Base-by-base conservation (phyloP, 2,329 filamentous ascomycete genomes). In the Domatiomyces globalis region DNA sequence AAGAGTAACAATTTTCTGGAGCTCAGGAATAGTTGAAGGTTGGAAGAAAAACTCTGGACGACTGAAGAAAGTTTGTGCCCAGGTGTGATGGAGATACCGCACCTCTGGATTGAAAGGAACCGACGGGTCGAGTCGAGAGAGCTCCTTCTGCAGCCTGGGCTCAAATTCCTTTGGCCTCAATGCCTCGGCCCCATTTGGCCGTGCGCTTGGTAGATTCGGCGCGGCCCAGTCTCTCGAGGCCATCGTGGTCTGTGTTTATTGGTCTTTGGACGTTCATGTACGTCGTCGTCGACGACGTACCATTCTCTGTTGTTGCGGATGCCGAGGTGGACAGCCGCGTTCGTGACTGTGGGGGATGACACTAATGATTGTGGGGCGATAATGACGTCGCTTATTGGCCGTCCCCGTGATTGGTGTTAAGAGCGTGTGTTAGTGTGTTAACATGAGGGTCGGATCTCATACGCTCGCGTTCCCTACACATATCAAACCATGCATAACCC, bases 21-120 rank as follows among this genome's bases (percentile, higher is more conserved):
- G 79, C 69, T 96, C 90, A 12, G 73, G 72, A 49, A 92, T 73
- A 1, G 82, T 83, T 61, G 85, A 77, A 2, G 92, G 92, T 62
- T 85, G 85, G 60, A 96, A 80, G 69, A 90, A 95, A 53, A 96
- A 81, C 72, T 95, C 88, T 2, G 92, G 92, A 17, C 82, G 79
- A 48, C 84, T 92, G 62, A 85, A 83, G 71, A 94, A 95, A 48
- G 92, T 96, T 63, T 83, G 83, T 42, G 92, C 92, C 92, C 92
- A 98, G 18, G 92, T 98, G 62, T 83, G 83, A 71, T 96, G 92
- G 47, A 82, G 70, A 67, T 96, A 82, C 49, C 78, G 73, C 54
- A 77, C 72, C 52, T 75, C 76, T 5, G 86, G 85, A 65, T 83
- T 85, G 71, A 96, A 95, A 44, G 87, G 80, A 42, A 92, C 69